Evolutionary conservation across 2,329 filamentous ascomycete species (phyloP), one percentile per base, ranked within the genome.

Genomic region (Magnaporthiopsis rhizophila): DNA sequence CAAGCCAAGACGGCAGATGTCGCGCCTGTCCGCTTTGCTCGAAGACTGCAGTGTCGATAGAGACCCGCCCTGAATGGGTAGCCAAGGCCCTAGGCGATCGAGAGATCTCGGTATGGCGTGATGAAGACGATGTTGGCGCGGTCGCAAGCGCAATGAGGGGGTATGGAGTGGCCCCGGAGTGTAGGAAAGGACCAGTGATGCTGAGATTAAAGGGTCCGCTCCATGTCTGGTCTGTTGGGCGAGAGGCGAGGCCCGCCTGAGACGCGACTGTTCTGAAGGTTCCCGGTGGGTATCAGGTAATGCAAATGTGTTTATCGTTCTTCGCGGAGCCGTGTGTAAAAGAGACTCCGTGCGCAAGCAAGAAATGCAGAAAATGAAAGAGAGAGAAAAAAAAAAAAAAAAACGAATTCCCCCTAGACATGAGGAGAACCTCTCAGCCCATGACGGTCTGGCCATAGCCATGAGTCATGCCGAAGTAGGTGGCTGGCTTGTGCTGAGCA

Each of bases 391-490:
- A 30, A 30, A 30, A 7, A 30, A 30, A 30, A 30, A 4, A 57
- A n/a, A 26, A 4, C 21, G 7, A 34, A 12, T 6, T 53, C 18
- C 45, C 2, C 45, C 11, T 6, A n/a, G 45, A 18, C 30, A 12
- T 38, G 8, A 21, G 34, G 34, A 18, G 18, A 5, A 50, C 28
- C 5, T 6, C 26, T 65, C 71, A 84, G 63, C 83, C 83, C 72
- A 85, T 80, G 21, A 86, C 83, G 18, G 83, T 75, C 70, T 86
- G 84, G 34, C 80, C 78, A 64, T 83, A 86, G 58, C 72, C 74
- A 63, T 82, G 79, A 28, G 77, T 70, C 61, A 76, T 65, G 30
- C 62, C 73, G 66, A 85, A 82, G 71, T 84, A 85, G 0, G 77
- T 71, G 4, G 74, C 70, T 15, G 79, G 75, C 72, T 83, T 83